These are phyloP conservation scores for Durio zibethinus DNA, from an alignment of 345 rosid species.

Conservation along the genomic window DNA sequence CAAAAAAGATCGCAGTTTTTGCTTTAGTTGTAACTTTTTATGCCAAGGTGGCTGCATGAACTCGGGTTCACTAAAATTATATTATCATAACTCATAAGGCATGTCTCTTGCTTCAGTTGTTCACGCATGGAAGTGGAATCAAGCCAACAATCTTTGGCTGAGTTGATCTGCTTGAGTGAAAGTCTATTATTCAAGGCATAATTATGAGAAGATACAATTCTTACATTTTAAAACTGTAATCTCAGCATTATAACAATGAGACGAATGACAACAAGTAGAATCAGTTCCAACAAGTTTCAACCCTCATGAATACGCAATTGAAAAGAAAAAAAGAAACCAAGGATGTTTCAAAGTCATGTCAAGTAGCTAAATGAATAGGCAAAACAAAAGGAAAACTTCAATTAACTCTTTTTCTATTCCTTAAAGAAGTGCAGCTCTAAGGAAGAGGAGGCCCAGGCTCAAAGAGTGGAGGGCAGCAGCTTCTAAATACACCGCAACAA, in stretches of 20 bases:
- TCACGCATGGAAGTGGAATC: no score
- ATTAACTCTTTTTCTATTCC: not conserved
- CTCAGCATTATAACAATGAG: not conserved
- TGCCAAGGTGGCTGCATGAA: no score
- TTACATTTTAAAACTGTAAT: not conserved
- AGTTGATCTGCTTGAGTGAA: no score
- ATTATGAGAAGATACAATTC: not conserved
- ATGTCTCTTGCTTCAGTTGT: no score
- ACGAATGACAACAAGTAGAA: no score
- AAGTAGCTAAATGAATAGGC: constrained; percentile 23
- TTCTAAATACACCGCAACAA: constrained; percentile 49
- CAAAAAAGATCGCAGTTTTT: no score
- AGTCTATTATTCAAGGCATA: not conserved
- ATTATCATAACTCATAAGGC: no score
- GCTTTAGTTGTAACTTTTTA: no score
- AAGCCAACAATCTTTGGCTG: no score
- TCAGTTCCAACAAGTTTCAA: not conserved
- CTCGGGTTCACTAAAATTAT: no score
- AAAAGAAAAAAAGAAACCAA: not conserved
- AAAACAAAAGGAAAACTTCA: constrained; percentile 28
- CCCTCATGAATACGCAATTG: not conserved
- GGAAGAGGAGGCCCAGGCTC: constrained; percentile 49
- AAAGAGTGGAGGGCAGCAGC: constrained; percentile 62
- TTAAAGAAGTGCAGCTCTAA: not conserved
- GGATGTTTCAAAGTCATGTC: not conserved